Base-by-base conservation (phyloP, 2,329 filamentous ascomycete species). In the Didymella pomorum region DNA sequence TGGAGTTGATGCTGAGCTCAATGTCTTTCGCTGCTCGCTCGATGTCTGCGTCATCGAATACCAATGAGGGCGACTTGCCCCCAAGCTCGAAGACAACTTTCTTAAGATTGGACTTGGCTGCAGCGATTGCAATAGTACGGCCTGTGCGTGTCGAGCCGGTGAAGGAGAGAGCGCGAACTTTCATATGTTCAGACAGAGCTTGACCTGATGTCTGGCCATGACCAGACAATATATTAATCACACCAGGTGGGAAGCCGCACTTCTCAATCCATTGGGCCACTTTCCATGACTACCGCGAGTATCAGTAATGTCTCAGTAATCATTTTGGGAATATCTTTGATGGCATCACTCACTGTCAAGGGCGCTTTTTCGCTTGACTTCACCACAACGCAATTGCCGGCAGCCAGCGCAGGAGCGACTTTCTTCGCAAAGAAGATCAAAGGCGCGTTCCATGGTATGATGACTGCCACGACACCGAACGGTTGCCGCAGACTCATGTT, bases 11-110 rank as follows among this genome's bases (percentile, higher is more conserved):
- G 58, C 84, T 84, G 62, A 73, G 74, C 29, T 74, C 69, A 35
- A 72, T 72, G 59, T 77, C 65, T 39, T 60, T 89, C 55, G 90
- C 85, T 45, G 91, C 91, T 71, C 93, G 91, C 25, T 93, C 83
- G 25, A 93, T 80, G 65, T 86, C 92, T 23, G 91, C 91, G 44
- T 91, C 91, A 74, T 93, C 90, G 68, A 93, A 85, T 25, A 93
- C 86, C 41, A 89, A 87, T 16, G 90, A 90, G 72, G 93, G 91
- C 81, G 93, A 93, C 84, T 94, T 94, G 70, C 91, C 91, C 33
- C 91, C 91, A 57, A 94, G 81, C 78, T 94, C 93, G 74, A 91
- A 91, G 79, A 94, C 90, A 23, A 93, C 89, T 69, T 91, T 89
- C 84, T 94, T 94, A 68, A 91, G 90, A 70, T 93, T 92, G 68